These are phyloP conservation scores for Barbatosphaeria neglecta DNA, from an alignment of 495 filamentous ascomycete species.

Conservation along the genomic window DNA sequence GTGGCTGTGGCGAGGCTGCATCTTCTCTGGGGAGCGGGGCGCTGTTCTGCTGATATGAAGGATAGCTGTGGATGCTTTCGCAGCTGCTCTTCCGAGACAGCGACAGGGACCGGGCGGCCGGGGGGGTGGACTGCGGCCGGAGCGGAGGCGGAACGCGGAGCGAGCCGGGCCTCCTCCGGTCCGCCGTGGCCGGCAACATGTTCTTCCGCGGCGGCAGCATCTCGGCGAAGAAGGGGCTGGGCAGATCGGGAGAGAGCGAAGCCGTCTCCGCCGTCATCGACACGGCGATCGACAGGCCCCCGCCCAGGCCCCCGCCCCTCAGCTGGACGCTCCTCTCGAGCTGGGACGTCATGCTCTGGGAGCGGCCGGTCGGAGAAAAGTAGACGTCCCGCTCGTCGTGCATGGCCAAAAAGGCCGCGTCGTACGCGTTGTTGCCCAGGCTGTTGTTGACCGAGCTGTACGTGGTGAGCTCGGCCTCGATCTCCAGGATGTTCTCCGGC, in stretches of 20 bases:
- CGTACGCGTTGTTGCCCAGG: slow-evolving; percentile 9
- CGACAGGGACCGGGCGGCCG: slow-evolving; percentile 8
- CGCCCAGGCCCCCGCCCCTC: slow-evolving; percentile 3
- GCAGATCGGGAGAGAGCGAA: slow-evolving; percentile 13
- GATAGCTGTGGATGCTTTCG: slow-evolving; percentile 18
- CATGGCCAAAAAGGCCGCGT: slow-evolving; percentile 7
- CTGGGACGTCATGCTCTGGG: slow-evolving; percentile 10
- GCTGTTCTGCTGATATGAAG: slow-evolving; percentile 9
- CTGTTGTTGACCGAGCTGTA: slow-evolving; percentile 4
- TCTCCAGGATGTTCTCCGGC: slow-evolving; percentile 5
- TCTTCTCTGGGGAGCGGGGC: slow-evolving; percentile 1
- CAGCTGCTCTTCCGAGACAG: slow-evolving; percentile 19
- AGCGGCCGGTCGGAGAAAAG: slow-evolving; percentile 5
- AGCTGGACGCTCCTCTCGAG: slow-evolving; percentile 6
- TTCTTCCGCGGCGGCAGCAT: slow-evolving; percentile 11
- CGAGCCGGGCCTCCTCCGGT: slow-evolving; percentile 16
- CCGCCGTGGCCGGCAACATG: slow-evolving; percentile 16
- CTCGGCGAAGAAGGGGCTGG: slow-evolving; percentile 12
- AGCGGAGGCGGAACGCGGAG: slow-evolving; percentile 28
- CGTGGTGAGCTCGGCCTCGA: slow-evolving; percentile 5
- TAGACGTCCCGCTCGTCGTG: slow-evolving; percentile 1
- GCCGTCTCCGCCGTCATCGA: slow-evolving; percentile 3
- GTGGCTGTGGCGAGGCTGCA: no score
- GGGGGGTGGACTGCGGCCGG: slow-evolving; percentile 25
- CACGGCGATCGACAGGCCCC: no score